Evolutionary conservation across 208 protist species (phyloP).

Genomic region (Porcisia deanei): DNA sequence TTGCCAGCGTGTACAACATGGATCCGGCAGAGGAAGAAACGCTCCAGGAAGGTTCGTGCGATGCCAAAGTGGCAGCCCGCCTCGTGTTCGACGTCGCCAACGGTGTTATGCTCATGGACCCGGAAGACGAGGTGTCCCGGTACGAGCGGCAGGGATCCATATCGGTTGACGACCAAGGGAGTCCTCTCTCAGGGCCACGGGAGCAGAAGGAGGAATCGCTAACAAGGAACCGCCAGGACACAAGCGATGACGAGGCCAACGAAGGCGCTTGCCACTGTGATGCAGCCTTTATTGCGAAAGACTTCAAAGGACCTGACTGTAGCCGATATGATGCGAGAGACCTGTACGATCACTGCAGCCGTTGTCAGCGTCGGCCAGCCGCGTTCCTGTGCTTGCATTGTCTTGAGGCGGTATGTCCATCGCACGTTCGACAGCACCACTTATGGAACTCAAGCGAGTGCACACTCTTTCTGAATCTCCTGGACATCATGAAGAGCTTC

Average conservation of each 20-base stretch:
- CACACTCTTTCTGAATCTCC: conserved; percentile 72
- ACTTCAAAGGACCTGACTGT: conserved; percentile 57
- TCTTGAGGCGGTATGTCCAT: conserved; percentile 62
- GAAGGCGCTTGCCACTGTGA: conserved; percentile 53
- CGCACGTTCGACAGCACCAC: conserved; percentile 65
- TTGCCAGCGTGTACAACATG: conserved; percentile 42
- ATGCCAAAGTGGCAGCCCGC: conserved; percentile 56
- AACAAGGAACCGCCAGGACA: not conserved
- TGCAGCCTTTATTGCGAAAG: conserved; percentile 49
- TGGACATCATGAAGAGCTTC: conserved; percentile 80
- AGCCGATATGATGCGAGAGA: conserved; percentile 53
- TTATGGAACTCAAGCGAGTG: conserved; percentile 35
- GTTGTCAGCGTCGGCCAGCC: conserved; percentile 61
- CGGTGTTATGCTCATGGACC: conserved; percentile 54
- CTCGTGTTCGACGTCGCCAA: conserved; percentile 48
- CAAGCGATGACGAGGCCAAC: conserved; percentile 18
- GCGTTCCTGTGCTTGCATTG: conserved; percentile 77
- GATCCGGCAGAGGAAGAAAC: conserved; percentile 36
- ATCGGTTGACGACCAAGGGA: conserved; percentile 5
- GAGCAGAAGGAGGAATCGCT: not conserved
- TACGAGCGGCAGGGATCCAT: conserved; percentile 31
- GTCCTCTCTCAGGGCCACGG: not conserved
- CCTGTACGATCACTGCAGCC: conserved; percentile 61
- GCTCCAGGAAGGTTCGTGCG: conserved; percentile 32
- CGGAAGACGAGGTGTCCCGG: conserved; percentile 55